Conservation (phyloP, 106 monocot species). For the Dendrobium nobile region DNA sequence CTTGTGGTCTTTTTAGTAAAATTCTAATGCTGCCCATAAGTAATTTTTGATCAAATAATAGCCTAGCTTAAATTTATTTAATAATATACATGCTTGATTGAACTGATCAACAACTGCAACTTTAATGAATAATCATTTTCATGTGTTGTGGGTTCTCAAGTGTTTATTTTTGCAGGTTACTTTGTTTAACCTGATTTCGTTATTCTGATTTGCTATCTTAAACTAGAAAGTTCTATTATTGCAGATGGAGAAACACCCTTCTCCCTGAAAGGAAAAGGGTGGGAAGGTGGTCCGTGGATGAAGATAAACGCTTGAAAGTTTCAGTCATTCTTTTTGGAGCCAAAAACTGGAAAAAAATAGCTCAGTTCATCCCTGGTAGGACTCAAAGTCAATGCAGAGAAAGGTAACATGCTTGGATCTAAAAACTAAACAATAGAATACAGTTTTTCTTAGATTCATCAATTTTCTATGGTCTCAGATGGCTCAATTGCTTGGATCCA, state of each 20-base stretch:
- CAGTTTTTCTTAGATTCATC: background rate
- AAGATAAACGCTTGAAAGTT: slow-evolving; percentile 90
- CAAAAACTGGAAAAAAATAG: slow-evolving; percentile 83
- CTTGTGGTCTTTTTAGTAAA: too few species aligned
- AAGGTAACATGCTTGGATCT: slow-evolving; percentile 35
- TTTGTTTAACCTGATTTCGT: background rate
- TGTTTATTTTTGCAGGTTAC: background rate
- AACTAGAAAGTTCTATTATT: slow-evolving; percentile 4
- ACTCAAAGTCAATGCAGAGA: slow-evolving; percentile 85
- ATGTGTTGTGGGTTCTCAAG: background rate
- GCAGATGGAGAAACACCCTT: slow-evolving; percentile 82
- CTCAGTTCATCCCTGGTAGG: slow-evolving; percentile 70
- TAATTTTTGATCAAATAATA: too few species aligned
- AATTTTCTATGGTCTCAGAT: slow-evolving; percentile 36
- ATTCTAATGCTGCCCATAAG: too few species aligned
- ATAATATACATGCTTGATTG: too few species aligned
- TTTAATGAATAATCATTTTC: background rate
- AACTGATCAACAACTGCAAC: background rate
- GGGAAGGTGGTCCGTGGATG: slow-evolving; percentile 90
- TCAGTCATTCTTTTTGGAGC: slow-evolving; percentile 84
- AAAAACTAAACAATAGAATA: background rate
- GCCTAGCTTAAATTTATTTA: too few species aligned
- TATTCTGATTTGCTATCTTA: background rate
- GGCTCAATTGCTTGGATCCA: slow-evolving; percentile 95
- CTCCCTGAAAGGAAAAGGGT: slow-evolving; percentile 60